Percentiles rank a stretch among this genome's conserved stretches.
Evolutionary conservation across 2,329 filamentous ascomycete species (phyloP).

Genomic region (Rhinocladiella mackenziei): DNA sequence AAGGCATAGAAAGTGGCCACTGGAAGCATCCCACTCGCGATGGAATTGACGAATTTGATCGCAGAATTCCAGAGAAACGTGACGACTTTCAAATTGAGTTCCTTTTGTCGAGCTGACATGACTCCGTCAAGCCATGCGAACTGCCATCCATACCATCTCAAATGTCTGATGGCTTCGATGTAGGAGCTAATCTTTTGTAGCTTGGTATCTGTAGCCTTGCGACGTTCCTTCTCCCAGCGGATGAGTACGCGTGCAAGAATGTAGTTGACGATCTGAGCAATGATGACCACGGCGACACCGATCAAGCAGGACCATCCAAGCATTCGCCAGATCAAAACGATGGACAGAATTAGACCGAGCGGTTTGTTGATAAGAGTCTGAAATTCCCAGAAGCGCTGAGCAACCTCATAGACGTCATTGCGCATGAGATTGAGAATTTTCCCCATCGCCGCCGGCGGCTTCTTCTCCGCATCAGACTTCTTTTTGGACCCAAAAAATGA

Average conservation of each 20-base stretch:
- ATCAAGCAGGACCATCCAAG: conserved; percentile 76
- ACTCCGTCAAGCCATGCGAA: conserved; percentile 67
- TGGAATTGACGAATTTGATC: conserved; percentile 65
- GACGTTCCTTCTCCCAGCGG: conserved; percentile 65
- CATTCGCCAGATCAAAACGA: conserved; percentile 69
- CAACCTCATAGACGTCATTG: conserved; percentile 73
- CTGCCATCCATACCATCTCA: conserved; percentile 81
- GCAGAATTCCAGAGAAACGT: conserved; percentile 59
- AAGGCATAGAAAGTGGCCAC: conserved; percentile 78
- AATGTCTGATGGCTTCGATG: conserved; percentile 76
- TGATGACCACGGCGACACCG: conserved; percentile 64
- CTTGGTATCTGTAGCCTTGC: conserved; percentile 69
- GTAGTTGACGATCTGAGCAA: conserved; percentile 67
- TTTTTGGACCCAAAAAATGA: conserved; percentile 18
- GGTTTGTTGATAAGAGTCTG: conserved; percentile 71
- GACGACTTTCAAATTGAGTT: conserved; percentile 62
- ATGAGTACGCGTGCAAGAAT: conserved; percentile 64
- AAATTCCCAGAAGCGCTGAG: conserved; percentile 83
- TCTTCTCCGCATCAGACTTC: conserved; percentile 26
- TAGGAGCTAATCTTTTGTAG: conserved; percentile 80
- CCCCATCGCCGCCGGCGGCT: conserved; percentile 70
- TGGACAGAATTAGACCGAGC: conserved; percentile 68
- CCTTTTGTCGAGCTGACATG: conserved; percentile 62
- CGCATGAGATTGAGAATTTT: conserved; percentile 88
- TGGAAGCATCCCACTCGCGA: conserved; percentile 71